Percentiles rank a stretch among this genome's conserved stretches.
Evolutionary conservation across 495 filamentous ascomycete genomes (phyloP).

Genomic region (Trichocladium antarcticum): DNA sequence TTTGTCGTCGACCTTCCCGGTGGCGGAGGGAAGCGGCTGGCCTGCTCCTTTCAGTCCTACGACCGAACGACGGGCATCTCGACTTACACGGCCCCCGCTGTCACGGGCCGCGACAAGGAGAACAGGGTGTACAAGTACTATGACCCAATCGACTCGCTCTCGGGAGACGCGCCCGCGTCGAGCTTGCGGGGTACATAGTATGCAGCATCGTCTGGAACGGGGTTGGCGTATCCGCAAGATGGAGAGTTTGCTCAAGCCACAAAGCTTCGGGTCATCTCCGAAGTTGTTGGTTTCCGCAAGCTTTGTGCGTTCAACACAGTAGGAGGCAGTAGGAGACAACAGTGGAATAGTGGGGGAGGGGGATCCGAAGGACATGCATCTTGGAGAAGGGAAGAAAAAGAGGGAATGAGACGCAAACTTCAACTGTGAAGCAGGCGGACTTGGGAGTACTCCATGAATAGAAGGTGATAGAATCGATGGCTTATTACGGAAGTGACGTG

Average conservation of each 20-base stretch:
- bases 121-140: conserved; percentile 45
- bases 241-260: not conserved
- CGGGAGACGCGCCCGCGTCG: not conserved
- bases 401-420: no score
- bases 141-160: conserved; percentile 36
- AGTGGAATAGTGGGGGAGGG: no score
- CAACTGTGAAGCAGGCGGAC: no score
- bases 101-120: conserved; percentile 35
- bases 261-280: not conserved
- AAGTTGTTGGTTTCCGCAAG: not conserved
- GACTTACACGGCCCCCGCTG: conserved; percentile 43
- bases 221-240: no score
- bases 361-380: no score
- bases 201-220: no score
- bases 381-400: no score
- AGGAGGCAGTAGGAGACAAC: not conserved
- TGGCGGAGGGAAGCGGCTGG: conserved; percentile 49
- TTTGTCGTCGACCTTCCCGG: conserved; percentile 53
- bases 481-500: no score
- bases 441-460: no score
- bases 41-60: conserved; percentile 41
- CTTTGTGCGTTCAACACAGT: not conserved
- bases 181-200: not conserved
- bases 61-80: conserved; percentile 40
- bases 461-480: no score